Evolutionary conservation across 768 basidiomycete species (phyloP).

Genomic region (Boletus insuetus): DNA sequence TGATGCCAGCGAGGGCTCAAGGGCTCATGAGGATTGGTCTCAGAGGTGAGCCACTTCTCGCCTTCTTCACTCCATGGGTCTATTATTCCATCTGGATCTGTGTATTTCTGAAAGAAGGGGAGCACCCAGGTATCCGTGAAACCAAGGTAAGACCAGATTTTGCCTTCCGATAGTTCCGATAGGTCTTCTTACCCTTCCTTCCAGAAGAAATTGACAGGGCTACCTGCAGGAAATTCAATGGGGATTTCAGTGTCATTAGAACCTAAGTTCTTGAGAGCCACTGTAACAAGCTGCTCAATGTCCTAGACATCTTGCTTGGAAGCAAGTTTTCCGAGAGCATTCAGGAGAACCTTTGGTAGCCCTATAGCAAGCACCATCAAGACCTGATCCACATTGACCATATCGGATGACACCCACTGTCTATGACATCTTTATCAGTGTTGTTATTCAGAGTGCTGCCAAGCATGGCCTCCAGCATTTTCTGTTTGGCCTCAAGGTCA

Average conservation of each 20-base stretch:
- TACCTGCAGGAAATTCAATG: not conserved
- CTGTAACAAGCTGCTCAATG: not conserved
- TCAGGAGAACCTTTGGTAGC: not conserved
- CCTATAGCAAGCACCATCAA: not conserved
- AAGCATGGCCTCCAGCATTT: not conserved
- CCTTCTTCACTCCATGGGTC: constrained; percentile 11
- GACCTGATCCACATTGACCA: too few species aligned
- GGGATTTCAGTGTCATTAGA: accelerated
- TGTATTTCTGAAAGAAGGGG: constrained; percentile 2
- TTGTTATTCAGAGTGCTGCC: not conserved
- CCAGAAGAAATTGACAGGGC: not conserved
- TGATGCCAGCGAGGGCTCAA: constrained; percentile 21
- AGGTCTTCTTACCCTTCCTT: constrained; percentile 5
- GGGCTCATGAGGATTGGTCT: not conserved
- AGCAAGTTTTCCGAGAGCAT: not conserved
- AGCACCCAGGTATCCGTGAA: not conserved
- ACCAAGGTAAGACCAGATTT: not conserved
- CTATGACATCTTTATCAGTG: not conserved
- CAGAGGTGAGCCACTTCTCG: constrained; percentile 1
- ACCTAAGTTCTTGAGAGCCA: not conserved
- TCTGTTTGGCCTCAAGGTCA: not conserved
- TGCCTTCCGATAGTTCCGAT: not conserved
- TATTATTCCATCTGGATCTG: not conserved
- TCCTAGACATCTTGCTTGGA: not conserved
- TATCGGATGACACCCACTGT: not conserved